Conservation (phyloP, 108 stramenopile species). For the Skeletonema costatum region DNA sequence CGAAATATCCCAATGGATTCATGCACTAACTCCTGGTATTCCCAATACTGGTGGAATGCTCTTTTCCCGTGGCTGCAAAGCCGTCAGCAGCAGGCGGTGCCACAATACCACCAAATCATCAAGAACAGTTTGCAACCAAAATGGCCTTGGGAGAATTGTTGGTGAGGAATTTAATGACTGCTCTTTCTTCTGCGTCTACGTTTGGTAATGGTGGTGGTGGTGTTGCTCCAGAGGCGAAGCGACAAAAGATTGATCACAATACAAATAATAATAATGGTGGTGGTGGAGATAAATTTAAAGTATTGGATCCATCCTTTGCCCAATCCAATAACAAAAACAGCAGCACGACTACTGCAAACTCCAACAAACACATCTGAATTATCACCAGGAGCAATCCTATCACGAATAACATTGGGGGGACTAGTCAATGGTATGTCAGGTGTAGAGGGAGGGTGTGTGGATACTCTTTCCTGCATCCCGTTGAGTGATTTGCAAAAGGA, state of each 20-base stretch:
- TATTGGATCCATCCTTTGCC: conserved; percentile 48
- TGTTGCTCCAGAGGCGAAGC: conserved; percentile 2
- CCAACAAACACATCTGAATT: conserved; percentile 16
- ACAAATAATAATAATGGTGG: conserved; percentile 1
- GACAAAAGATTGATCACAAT: conserved; percentile 6
- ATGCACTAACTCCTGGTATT: conserved; percentile 19
- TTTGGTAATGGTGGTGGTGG: neutral
- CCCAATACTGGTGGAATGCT: conserved; percentile 37
- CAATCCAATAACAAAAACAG: neutral
- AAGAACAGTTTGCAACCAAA: neutral
- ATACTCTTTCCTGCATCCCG: conserved; percentile 38
- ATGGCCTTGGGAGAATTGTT: neutral
- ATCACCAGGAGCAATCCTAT: conserved; percentile 59
- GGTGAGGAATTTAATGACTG: conserved; percentile 13
- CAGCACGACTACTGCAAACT: neutral
- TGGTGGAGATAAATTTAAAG: conserved; percentile 20
- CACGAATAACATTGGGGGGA: conserved; percentile 74
- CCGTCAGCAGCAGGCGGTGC: neutral
- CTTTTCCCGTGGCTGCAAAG: conserved; percentile 15
- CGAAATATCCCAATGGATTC: conserved; percentile 32
- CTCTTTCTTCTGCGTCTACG: conserved; percentile 20
- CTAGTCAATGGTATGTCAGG: conserved; percentile 72
- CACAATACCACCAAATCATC: neutral
- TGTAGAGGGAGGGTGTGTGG: conserved; percentile 55
- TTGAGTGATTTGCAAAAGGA: conserved; percentile 25